phyloP scores from a whole-genome alignment of 495 filamentous ascomycete genomes.

The Neohortaea acidophila region DNA sequence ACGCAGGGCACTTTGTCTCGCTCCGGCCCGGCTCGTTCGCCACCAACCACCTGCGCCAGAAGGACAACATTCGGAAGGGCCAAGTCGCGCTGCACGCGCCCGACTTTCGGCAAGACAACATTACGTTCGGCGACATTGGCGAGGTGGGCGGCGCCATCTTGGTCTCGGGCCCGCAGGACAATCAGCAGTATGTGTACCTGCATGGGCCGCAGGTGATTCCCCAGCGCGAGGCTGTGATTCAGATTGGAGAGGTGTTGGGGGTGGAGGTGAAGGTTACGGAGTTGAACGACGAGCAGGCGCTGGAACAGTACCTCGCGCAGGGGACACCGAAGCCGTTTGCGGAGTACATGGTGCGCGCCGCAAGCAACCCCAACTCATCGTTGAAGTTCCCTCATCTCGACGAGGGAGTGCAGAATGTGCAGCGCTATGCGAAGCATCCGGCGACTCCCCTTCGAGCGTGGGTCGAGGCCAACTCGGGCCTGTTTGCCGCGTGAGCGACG shows the following conservation, averaged over 20 bases:
- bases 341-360: slow-evolving; percentile 13
- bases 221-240: slow-evolving; percentile 10
- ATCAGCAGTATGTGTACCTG: slow-evolving; percentile 16
- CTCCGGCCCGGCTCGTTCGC: slow-evolving; percentile 12
- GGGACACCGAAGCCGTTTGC: slow-evolving; percentile 17
- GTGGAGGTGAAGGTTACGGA: slow-evolving; percentile 18
- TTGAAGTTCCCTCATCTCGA: slow-evolving; percentile 6
- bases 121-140: slow-evolving; percentile 5
- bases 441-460: slow-evolving; percentile 21
- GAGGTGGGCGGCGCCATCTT: slow-evolving; percentile 19
- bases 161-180: slow-evolving; percentile 12
- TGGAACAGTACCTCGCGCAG: slow-evolving; percentile 6
- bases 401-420: slow-evolving; percentile 19
- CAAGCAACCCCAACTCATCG: neutral
- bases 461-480: slow-evolving; percentile 19
- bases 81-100: neutral
- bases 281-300: slow-evolving; percentile 14
- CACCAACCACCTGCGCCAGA: slow-evolving; percentile 7
- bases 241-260: slow-evolving; percentile 17
- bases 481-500: slow-evolving; percentile 5
- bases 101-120: neutral
- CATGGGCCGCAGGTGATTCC: slow-evolving; percentile 19
- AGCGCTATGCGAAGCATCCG: slow-evolving; percentile 18
- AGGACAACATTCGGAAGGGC: slow-evolving; percentile 4
- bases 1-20: slow-evolving; percentile 3